These are phyloP conservation scores for Inonotus hispidus DNA, from an alignment of 1,284 basidiomycete genomes.

Conservation along the genomic window DNA sequence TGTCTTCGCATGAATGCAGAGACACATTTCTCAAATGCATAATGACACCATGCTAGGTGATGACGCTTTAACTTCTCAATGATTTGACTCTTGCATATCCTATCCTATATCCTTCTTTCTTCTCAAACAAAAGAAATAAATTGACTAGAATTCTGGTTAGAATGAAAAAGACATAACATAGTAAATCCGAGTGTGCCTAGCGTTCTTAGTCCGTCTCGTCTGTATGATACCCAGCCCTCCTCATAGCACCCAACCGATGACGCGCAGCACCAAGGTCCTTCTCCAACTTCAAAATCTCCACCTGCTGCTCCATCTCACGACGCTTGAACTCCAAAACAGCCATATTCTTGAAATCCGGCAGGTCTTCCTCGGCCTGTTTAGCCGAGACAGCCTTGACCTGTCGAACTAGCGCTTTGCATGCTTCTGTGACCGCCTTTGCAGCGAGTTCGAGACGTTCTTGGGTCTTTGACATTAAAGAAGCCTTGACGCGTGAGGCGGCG, in stretches of 20 bases:
- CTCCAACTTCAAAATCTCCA: conserved; percentile 94
- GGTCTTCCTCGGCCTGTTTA: conserved; percentile 73
- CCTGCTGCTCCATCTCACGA: conserved; percentile 98
- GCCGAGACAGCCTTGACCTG: conserved; percentile 96
- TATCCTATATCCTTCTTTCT: not conserved
- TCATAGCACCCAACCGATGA: conserved; percentile 83
- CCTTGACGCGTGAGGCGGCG: conserved; percentile 97
- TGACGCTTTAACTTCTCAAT: not conserved
- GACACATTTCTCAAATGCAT: conserved; percentile 12
- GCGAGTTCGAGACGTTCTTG: conserved; percentile 95
- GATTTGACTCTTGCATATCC: not conserved
- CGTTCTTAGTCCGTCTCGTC: conserved; percentile 59
- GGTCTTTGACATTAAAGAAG: conserved; percentile 97
- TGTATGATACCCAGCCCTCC: conserved; percentile 85
- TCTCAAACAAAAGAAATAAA: too few species aligned
- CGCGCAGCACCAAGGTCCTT: conserved; percentile 91
- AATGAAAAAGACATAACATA: not conserved
- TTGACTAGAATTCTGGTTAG: not conserved
- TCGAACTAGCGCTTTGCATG: conserved; percentile 94
- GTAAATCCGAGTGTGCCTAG: not conserved
- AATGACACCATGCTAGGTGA: not conserved
- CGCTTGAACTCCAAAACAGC: conserved; percentile 95
- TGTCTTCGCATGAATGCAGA: not conserved
- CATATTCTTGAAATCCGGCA: conserved; percentile 90
- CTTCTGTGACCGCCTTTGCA: conserved; percentile 96